Percentiles rank a stretch among this genome's conserved stretches.
Conservation (phyloP, 108 stramenopile species). For the Nitzschia inconspicua region DNA sequence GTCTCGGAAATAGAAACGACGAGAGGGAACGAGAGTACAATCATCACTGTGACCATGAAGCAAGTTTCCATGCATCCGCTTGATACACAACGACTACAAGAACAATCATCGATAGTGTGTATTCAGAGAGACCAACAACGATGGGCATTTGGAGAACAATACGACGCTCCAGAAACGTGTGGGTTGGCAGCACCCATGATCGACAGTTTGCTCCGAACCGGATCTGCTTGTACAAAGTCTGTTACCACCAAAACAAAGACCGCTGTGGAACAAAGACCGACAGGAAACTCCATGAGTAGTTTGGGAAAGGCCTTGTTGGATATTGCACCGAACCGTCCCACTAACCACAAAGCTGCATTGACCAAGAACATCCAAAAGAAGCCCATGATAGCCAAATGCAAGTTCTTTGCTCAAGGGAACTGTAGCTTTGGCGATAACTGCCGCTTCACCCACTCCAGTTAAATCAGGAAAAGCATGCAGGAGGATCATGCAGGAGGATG, state of each 20-base stretch:
- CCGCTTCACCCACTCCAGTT: slow-evolving; percentile 3
- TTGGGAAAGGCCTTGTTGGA: too few relatives aligned
- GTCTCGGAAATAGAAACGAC: background rate
- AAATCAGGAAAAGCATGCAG: too few relatives aligned
- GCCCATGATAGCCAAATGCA: background rate
- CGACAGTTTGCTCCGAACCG: background rate
- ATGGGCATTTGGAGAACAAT: slow-evolving; percentile 5
- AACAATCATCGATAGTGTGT: background rate
- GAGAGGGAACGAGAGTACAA: background rate
- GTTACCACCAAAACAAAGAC: background rate
- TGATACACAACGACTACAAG: background rate
- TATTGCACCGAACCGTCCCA: background rate
- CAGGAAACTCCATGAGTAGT: too few relatives aligned
- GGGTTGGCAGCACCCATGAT: background rate
- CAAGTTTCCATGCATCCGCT: slow-evolving; percentile 16
- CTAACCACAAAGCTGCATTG: background rate
- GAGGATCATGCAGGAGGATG: too few relatives aligned
- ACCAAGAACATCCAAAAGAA: background rate
- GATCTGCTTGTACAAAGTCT: background rate
- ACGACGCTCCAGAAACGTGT: background rate
- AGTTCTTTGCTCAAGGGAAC: background rate
- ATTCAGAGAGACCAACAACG: background rate
- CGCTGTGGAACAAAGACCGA: too few relatives aligned
- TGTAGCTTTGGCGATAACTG: slow-evolving; percentile 9
- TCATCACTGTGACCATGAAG: slow-evolving; percentile 12